These are phyloP conservation scores for Suillus variegatus DNA, from an alignment of 768 basidiomycete genomes.

Conservation along the genomic window DNA sequence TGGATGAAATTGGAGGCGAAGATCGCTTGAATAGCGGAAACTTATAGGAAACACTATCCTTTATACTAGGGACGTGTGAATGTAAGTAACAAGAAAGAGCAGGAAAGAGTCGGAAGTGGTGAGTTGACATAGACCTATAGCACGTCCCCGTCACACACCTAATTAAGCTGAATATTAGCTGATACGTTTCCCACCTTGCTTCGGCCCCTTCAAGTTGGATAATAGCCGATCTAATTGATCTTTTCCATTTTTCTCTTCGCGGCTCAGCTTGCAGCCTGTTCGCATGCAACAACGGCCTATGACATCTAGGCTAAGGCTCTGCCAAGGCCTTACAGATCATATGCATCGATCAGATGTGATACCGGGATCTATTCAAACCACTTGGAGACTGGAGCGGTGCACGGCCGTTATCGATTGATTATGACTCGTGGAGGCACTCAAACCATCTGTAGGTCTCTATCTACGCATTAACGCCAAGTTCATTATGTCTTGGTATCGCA, in stretches of 20 bases:
- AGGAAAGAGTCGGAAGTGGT: constrained; percentile 14
- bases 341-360: not conserved
- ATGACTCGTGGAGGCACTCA: not conserved
- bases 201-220: not conserved
- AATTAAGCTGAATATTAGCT: constrained; percentile 16
- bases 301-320: not conserved
- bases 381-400: not conserved
- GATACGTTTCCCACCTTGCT: constrained; percentile 28
- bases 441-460: not conserved
- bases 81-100: constrained; percentile 12
- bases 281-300: not conserved
- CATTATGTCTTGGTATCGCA: not conserved
- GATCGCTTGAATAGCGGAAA: constrained; percentile 7
- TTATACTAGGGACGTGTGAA: constrained; percentile 35
- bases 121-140: constrained; percentile 1
- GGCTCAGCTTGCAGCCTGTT: not conserved
- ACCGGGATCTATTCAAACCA: not conserved
- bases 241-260: not conserved
- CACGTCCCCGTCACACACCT: constrained; percentile 27
- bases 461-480: constrained; percentile 31
- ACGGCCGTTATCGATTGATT: not conserved
- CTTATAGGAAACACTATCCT: constrained; percentile 13
- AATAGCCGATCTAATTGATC: not conserved
- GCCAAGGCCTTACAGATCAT: not conserved
- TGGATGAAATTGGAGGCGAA: constrained; percentile 1